A percentile compares a stretch with the other conserved stretches of the same genome.
Evolutionary conservation across 2,329 filamentous ascomycete genomes (phyloP).

Genomic region (Sphaceloma murrayae): DNA sequence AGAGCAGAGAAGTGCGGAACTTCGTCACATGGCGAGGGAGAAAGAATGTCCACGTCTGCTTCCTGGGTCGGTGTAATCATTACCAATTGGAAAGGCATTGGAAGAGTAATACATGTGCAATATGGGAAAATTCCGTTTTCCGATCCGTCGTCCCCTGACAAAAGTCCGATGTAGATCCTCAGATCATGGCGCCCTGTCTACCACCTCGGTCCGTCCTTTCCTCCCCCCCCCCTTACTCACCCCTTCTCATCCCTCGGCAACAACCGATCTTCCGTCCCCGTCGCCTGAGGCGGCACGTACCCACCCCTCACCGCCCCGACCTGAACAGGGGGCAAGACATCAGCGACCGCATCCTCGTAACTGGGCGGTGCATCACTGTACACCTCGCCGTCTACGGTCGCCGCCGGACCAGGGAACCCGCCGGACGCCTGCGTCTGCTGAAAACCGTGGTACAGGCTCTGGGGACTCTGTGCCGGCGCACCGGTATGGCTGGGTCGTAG

Average conservation of each 20-base stretch:
- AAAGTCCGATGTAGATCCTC: no score
- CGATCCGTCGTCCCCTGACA: no score
- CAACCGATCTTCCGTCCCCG: constrained; percentile 24
- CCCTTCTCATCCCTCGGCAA: constrained; percentile 25
- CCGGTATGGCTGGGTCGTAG: neutral
- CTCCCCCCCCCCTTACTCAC: neutral
- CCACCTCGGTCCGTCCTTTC: neutral
- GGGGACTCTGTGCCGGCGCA: neutral
- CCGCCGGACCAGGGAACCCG: neutral
- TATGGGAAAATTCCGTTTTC: no score
- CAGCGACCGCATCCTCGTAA: constrained; percentile 87
- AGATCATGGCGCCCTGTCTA: no score
- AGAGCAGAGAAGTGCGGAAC: no score
- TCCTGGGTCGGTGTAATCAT: no score
- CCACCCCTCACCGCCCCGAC: constrained; percentile 52
- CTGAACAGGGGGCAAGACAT: constrained; percentile 63
- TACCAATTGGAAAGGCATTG: no score
- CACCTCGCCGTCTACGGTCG: constrained; percentile 16
- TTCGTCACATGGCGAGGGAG: no score
- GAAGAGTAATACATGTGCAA: no score
- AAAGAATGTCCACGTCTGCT: no score
- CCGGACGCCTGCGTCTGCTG: no score
- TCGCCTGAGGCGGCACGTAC: constrained; percentile 41
- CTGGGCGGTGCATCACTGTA: constrained; percentile 80
- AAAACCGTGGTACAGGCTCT: constrained; percentile 1